These are phyloP conservation scores for Ceratocystis ficicola DNA, from an alignment of 2,329 filamentous ascomycete species.

Conservation along the genomic window DNA sequence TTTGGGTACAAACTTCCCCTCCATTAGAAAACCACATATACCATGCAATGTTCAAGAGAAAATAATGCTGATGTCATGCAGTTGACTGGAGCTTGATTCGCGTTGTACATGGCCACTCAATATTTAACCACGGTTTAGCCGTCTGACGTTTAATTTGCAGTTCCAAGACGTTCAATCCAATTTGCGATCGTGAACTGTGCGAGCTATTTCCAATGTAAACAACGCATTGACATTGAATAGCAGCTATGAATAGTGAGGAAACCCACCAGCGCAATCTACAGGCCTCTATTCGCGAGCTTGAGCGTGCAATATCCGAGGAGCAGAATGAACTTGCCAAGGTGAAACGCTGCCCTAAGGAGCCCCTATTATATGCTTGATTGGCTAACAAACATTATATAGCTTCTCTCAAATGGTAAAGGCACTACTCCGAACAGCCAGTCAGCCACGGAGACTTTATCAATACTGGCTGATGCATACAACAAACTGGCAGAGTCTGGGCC, in stretches of 20 bases:
- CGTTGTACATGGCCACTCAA: background rate
- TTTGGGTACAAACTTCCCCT: background rate
- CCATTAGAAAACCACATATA: background rate
- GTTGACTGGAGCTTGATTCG: background rate
- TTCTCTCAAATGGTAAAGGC: conserved; percentile 20
- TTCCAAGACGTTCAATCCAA: background rate
- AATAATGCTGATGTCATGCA: background rate
- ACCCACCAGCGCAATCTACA: conserved; percentile 47
- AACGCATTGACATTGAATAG: too few species aligned
- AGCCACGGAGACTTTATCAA: conserved; percentile 29
- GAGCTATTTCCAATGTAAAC: too few species aligned
- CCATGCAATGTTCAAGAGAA: background rate
- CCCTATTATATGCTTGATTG: background rate
- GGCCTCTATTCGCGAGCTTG: conserved; percentile 55
- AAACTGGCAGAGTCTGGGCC: conserved; percentile 49
- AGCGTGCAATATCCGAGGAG: conserved; percentile 44
- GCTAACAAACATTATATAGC: conserved; percentile 23
- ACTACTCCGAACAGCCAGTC: conserved; percentile 15
- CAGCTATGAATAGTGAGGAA: conserved; percentile 25
- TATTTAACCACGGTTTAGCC: conserved; percentile 16
- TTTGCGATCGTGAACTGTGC: too few species aligned
- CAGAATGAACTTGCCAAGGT: conserved; percentile 40
- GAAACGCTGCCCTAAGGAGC: conserved; percentile 6
- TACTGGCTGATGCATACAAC: conserved; percentile 55
- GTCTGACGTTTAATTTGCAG: background rate